Base-by-base conservation (phyloP, 352 stramenopile genomes). In the Phytopythium vexans region DNA sequence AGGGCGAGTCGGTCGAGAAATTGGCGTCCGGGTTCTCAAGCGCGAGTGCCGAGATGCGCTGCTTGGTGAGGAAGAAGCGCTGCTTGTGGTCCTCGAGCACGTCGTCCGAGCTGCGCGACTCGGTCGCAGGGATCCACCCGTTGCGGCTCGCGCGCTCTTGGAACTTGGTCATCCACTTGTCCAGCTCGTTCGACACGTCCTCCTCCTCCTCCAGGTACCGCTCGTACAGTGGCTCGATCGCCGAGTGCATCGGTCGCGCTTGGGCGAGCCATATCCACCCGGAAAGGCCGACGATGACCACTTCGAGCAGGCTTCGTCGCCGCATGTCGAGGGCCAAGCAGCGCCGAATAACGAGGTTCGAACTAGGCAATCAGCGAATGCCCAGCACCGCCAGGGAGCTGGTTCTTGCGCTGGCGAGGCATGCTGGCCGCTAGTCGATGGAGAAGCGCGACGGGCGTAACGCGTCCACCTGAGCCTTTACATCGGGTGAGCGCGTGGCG, bases 201-300 rank as follows among this genome's bases (percentile, higher is more conserved):
- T 82, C 60, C 43, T 66, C 65, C 50, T 81, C 73, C 45, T 68
- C 56, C 45, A 89, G 64, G 46, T 87, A 89, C 1, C 71, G 72
- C 35, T 72, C 46, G 2, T 27, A 27, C 21, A 27, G 21, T 27
- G 21, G 21, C 21, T 27, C 21, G 21, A 27, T 27, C 21, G 21
- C 21, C 21, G 21, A 37, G 42, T 7, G 44, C 36, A 21, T 36
- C n/a, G 47, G 14, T 42, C 34, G 34, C 43, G 47, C 34, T 42
- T 15, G 35, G 47, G 43, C 37, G 49, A 48, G 14, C 34, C 10
- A 14, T 3, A 9, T 38, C 10, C 31, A 4, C 14, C 45, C 8
- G 15, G 3, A 32, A 11, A n/a, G 35, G 21, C 44, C 35, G 38
- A n/a, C n/a, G 38, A 16, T 32, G 45, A 11, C 45, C 10, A 52